These are phyloP conservation scores for Arthrobotrys sinensis DNA, from an alignment of 2,329 filamentous ascomycete genomes.

Conservation along the genomic window DNA sequence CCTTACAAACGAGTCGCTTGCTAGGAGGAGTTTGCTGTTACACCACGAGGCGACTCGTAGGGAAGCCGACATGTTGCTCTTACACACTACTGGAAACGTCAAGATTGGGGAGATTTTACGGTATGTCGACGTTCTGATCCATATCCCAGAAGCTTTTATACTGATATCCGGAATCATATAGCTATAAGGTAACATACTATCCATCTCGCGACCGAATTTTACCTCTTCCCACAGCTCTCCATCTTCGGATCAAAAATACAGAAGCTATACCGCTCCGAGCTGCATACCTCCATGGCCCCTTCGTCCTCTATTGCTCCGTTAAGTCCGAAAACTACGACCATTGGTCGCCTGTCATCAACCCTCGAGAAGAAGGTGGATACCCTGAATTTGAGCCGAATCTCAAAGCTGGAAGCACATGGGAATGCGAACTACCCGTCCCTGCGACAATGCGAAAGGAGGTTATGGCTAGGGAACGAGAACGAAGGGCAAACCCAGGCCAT, in stretches of 20 bases:
- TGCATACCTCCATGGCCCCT: slow-evolving; percentile 96
- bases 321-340: slow-evolving; percentile 63
- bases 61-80: slow-evolving; percentile 79
- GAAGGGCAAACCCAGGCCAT: slow-evolving; percentile 34
- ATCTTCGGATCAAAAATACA: slow-evolving; percentile 91
- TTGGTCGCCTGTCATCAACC: slow-evolving; percentile 73
- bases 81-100: slow-evolving; percentile 91
- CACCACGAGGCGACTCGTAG: slow-evolving; percentile 55
- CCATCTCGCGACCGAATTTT: slow-evolving; percentile 90
- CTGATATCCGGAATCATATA: slow-evolving; percentile 63
- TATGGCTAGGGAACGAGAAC: slow-evolving; percentile 46
- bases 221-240: slow-evolving; percentile 83
- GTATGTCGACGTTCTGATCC: slow-evolving; percentile 69
- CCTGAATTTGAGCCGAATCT: slow-evolving; percentile 97
- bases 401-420: slow-evolving; percentile 92
- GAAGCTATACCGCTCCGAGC: slow-evolving; percentile 91
- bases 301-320: slow-evolving; percentile 85
- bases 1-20: slow-evolving; percentile 36
- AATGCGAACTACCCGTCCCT: slow-evolving; percentile 83
- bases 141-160: neutral
- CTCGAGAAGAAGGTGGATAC: slow-evolving; percentile 66
- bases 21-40: slow-evolving; percentile 40
- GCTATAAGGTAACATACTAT: slow-evolving; percentile 89
- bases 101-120: slow-evolving; percentile 95
- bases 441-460: slow-evolving; percentile 77